A percentile compares a stretch with the other conserved stretches of the same genome.
Conservation (phyloP, 2,329 filamentous ascomycete genomes). For the Aspergillus brunneoviolaceus region DNA sequence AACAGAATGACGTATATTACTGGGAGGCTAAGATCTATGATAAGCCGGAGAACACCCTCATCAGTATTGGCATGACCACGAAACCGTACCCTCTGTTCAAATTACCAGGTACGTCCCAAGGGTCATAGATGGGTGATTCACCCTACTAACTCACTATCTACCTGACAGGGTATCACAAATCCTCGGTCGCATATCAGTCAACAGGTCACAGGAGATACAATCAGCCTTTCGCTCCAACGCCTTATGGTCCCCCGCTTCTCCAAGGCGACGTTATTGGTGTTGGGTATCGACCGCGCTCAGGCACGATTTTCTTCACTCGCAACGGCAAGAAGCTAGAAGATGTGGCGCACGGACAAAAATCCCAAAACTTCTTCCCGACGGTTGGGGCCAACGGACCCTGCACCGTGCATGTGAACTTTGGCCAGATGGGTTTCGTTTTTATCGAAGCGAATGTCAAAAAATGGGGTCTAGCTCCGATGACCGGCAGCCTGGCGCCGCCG, state of each 20-base stretch:
- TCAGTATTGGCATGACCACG: constrained; percentile 91
- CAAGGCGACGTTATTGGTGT: constrained; percentile 96
- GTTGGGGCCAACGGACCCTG: constrained; percentile 95
- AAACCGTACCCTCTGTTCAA: constrained; percentile 96
- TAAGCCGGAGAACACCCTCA: constrained; percentile 81
- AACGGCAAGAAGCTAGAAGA: constrained; percentile 98
- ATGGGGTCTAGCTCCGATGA: constrained; percentile 96
- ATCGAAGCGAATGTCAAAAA: constrained; percentile 99
- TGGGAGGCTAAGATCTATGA: constrained; percentile 99
- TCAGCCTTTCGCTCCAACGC: constrained; percentile 78
- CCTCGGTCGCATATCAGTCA: constrained; percentile 87
- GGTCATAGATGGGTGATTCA: background rate
- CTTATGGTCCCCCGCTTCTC: constrained; percentile 79
- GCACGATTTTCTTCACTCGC: constrained; percentile 95
- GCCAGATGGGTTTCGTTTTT: constrained; percentile 96
- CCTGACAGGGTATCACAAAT: constrained; percentile 77
- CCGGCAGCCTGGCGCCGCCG: constrained; percentile 88
- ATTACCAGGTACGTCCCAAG: constrained; percentile 70
- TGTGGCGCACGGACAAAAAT: constrained; percentile 86
- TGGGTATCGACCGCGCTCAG: constrained; percentile 89
- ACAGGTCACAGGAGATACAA: constrained; percentile 84
- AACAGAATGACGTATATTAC: constrained; percentile 99
- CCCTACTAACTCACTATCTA: background rate
- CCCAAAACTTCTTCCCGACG: constrained; percentile 95
- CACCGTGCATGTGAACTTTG: constrained; percentile 93